Evolutionary conservation across 108 stramenopile species (phyloP), one percentile per base, ranked within the genome.

Genomic region (Cyclotella choctawhatcheeana): DNA sequence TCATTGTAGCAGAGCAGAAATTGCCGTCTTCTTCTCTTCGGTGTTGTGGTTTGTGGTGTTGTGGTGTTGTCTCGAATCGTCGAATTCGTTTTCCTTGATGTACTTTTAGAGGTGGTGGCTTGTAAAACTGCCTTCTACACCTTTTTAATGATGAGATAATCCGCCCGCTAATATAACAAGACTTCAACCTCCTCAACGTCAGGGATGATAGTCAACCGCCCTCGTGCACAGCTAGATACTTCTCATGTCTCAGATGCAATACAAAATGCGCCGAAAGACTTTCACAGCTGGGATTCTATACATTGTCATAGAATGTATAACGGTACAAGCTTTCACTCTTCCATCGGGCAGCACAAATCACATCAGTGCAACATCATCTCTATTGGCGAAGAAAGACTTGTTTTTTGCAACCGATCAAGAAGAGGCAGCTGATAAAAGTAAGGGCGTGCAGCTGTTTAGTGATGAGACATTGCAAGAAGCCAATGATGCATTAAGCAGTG

Each of bases 401-500:
- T 60, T 60, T 40, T 60, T 60, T 24, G 59, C 59, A 3, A 40
- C 33, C 3, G 59, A 40, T n/a, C 30, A 29, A 56, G 55, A 56
- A 56, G 30, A 10, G 0, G 29, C 25, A 1, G 17, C 29, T 13
- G 55, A 56, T 1, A 1, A 12, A 5, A 56, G n/a, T 16, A 56
- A 31, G 20, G 55, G 55, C 1, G 55, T 56, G 22, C 59, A 60
- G 48, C 58, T 79, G 16, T 79, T 79, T 52, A 47, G 59, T 43
- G 33, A 45, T 14, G 44, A 64, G 5, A 79, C 77, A 14, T 31
- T 79, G 22, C 44, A 37, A 3, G 92, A 93, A 51, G 89, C 92
- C 35, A 76, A 69, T 37, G 89, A 88, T 14, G 89, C 87, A 32
- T 58, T 93, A 31, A 58, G 76, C 53, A 71, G 71, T 37, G 92